These are phyloP conservation scores for Zanthoxylum bungeanum DNA, from an alignment of 345 rosid genomes.

Conservation along the genomic window DNA sequence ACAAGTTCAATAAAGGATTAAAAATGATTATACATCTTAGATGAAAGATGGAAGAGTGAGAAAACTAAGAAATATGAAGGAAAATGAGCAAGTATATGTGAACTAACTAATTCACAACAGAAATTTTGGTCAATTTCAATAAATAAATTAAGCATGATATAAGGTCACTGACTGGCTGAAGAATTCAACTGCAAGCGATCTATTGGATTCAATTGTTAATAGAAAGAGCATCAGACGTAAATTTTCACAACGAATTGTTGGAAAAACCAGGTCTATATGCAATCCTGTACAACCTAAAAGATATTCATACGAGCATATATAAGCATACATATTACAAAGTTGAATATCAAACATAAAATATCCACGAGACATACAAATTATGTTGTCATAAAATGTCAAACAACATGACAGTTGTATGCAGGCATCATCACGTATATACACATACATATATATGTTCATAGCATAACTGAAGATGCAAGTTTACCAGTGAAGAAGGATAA, in stretches of 20 bases:
- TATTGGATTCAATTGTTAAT: neutral
- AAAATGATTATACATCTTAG: neutral
- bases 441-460: neutral
- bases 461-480: neutral
- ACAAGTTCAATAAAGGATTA: conserved; percentile 19
- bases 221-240: neutral
- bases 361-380: neutral
- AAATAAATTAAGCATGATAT: neutral
- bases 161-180: neutral
- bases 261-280: neutral
- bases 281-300: neutral
- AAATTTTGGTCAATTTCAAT: neutral
- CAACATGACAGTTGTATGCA: neutral
- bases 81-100: neutral
- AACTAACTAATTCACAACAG: neutral
- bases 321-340: neutral
- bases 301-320: neutral
- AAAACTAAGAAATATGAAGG: neutral
- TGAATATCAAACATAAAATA: neutral
- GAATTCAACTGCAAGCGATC: neutral
- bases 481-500: neutral
- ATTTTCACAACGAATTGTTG: neutral
- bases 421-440: neutral
- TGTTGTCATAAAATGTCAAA: neutral
- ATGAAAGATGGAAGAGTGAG: neutral